Evolutionary conservation across 495 filamentous ascomycete genomes (phyloP).

Genomic region (Hyaloscypha finlandica): DNA sequence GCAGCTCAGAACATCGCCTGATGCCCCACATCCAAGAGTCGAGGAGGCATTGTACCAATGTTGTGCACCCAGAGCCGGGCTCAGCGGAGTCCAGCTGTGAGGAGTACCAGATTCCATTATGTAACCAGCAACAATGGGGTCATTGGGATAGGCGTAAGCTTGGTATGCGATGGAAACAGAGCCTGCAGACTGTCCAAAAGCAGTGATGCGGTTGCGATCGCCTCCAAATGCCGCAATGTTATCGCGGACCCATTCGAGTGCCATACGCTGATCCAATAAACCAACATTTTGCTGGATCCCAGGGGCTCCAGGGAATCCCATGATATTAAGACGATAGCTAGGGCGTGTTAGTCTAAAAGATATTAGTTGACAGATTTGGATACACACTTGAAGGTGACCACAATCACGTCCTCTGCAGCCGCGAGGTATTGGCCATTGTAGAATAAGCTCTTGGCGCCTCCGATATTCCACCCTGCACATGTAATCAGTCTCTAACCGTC

Average conservation of each 20-base stretch:
- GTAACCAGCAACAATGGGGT: slow-evolving; percentile 46
- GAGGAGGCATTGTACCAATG: slow-evolving; percentile 44
- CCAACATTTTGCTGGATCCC: slow-evolving; percentile 53
- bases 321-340: not conserved
- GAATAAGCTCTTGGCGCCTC: not conserved
- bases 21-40: slow-evolving; percentile 41
- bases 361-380: not conserved
- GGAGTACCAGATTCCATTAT: slow-evolving; percentile 57
- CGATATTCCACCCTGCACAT: not conserved
- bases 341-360: not conserved
- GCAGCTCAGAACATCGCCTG: slow-evolving; percentile 42
- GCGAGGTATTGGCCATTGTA: slow-evolving; percentile 8
- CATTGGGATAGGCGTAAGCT: slow-evolving; percentile 50
- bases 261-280: slow-evolving; percentile 66
- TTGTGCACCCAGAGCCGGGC: slow-evolving; percentile 26
- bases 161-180: slow-evolving; percentile 67
- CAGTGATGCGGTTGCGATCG: slow-evolving; percentile 63
- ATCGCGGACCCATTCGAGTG: slow-evolving; percentile 72
- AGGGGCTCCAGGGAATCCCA: not conserved
- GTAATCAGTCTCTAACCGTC: not conserved
- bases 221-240: slow-evolving; percentile 72
- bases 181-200: slow-evolving; percentile 72
- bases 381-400: slow-evolving; percentile 2
- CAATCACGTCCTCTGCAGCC: slow-evolving; percentile 4
- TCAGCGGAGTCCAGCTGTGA: slow-evolving; percentile 44